Base-by-base conservation (phyloP, 225 moss, liverwort and hornwort species). In the Sphagnum contortum region DNA sequence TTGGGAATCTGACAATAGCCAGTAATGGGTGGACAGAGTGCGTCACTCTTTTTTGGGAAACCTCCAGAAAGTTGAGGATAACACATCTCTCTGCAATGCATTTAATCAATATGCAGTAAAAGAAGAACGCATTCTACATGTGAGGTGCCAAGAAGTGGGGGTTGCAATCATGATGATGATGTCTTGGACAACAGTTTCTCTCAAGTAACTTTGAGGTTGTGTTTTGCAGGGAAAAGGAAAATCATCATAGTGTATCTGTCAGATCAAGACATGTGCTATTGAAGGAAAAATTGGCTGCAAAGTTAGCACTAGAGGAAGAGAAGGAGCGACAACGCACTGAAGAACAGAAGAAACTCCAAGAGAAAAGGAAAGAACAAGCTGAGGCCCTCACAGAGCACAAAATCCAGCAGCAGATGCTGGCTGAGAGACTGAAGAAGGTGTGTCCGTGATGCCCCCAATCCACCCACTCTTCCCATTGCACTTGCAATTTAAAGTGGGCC, bases 351-450 rank as follows among this genome's bases (percentile, higher is more conserved):
- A 79, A 74, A 57, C 61, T 81, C 62, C 92, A 83, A 63, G 90
- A 89, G 61, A 93, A 89, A 72, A 86, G 77, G 73, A 91, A 80
- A 82, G 82, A 74, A 47, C 89, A 89, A 66, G 79, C 77, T 69
- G 98, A 81, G 61, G 80, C 81, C 69, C 64, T 76, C 69, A 79
- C 79, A 66, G 87, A 87, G 77, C 81, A 81, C 57, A 86, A 83
- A 76, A 29, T 70, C 56, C 84, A 81, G 57, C 87, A 91, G 77
- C 89, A 91, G 57, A 80, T 83, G 59, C 71, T 79, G 63, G 74
- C 79, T 68, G 90, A 90, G 52, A 80, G 84, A 64, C 92, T 86
- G 69, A 90, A 66, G 73, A 90, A 86, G 93, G 98, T 98, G 64
- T 62, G 1, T 29, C 29, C 29, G 0, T 29, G 29, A 29, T 29